phyloP scores from a whole-genome alignment of 257 asterid species.

The Solanum okadae region DNA sequence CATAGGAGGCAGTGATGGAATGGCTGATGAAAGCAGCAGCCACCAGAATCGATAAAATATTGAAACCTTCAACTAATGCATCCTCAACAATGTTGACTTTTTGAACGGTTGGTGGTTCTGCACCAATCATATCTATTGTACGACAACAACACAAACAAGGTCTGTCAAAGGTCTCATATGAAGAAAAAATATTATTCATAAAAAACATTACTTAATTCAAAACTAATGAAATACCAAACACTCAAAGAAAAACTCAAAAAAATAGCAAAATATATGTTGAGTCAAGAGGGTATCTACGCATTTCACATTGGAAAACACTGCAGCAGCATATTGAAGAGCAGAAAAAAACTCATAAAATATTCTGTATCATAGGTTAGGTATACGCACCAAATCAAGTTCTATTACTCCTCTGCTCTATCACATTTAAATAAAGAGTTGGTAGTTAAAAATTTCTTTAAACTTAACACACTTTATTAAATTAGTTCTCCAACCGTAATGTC shows the following conservation, averaged over 20 bases:
- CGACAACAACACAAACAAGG: not conserved
- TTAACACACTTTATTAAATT: not conserved
- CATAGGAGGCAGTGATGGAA: conserved; percentile 21
- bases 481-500: not conserved
- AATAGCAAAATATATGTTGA: not conserved
- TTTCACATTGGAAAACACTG: not conserved
- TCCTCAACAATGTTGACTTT: not conserved
- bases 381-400: not conserved
- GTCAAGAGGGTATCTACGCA: not conserved
- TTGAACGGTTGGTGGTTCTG: not conserved
- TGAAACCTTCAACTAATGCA: not conserved
- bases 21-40: conserved; percentile 32
- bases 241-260: not conserved
- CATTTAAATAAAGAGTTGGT: not conserved
- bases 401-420: not conserved
- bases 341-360: not conserved
- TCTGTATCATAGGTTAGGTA: not conserved
- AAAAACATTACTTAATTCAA: not conserved
- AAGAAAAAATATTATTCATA: too few species aligned
- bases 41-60: conserved; percentile 12
- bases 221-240: not conserved
- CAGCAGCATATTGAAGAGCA: not conserved
- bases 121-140: not conserved
- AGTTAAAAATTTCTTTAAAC: not conserved
- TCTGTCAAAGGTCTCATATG: not conserved